These are phyloP conservation scores for Starmera amethionina DNA, from an alignment of 805 yeast species.

Conservation along the genomic window DNA sequence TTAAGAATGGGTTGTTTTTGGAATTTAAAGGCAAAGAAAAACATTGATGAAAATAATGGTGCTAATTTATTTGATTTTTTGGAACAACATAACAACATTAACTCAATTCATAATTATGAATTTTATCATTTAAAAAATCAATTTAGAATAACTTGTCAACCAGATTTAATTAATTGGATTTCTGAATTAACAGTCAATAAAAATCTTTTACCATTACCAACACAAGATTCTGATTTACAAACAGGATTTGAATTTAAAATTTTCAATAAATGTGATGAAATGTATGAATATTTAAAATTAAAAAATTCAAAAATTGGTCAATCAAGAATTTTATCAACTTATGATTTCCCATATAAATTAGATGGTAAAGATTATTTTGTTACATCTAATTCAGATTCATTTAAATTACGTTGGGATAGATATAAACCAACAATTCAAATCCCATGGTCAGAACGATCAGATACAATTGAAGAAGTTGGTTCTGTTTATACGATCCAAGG, in stretches of 20 bases:
- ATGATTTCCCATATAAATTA: slow-evolving; percentile 36
- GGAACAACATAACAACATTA: background rate
- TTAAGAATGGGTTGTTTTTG: slow-evolving; percentile 37
- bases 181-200: slow-evolving; percentile 23
- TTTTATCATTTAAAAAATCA: slow-evolving; percentile 25
- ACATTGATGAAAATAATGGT: slow-evolving; percentile 18
- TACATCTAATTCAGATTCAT: slow-evolving; percentile 28
- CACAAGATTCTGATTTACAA: slow-evolving; percentile 4
- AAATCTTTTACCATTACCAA: slow-evolving; percentile 25
- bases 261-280: slow-evolving; percentile 31
- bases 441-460: slow-evolving; percentile 38
- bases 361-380: slow-evolving; percentile 37
- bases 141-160: slow-evolving; percentile 31
- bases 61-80: slow-evolving; percentile 20
- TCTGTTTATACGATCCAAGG: slow-evolving; percentile 40
- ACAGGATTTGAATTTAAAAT: slow-evolving; percentile 23
- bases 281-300: slow-evolving; percentile 26
- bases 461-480: slow-evolving; percentile 37
- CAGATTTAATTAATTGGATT: slow-evolving; percentile 33
- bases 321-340: slow-evolving; percentile 32
- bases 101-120: slow-evolving; percentile 4
- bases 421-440: slow-evolving; percentile 28
- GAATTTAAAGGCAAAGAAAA: slow-evolving; percentile 18
- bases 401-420: slow-evolving; percentile 37
- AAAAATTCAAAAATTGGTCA: slow-evolving; percentile 27